Conservation (phyloP, 192 early-diverging fungal genomes). For the Chytriomyces confervae region DNA sequence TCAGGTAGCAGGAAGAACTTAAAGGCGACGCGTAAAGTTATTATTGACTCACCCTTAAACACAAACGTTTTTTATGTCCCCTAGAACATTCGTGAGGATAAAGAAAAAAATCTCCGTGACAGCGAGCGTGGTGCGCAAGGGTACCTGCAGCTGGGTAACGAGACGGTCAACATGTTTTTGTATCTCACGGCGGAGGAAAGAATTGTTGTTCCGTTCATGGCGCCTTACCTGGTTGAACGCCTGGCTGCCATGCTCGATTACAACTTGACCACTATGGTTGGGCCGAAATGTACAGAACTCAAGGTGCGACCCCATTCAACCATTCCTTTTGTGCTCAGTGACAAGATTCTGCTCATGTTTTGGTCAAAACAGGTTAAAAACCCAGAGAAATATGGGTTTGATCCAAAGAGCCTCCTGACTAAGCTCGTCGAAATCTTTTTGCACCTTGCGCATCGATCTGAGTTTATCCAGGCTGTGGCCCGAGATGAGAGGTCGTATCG, state of each 20-base stretch:
- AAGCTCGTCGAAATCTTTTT: conserved; percentile 87
- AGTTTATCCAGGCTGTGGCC: conserved; percentile 84
- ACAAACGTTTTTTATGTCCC: neutral
- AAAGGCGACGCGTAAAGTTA: neutral
- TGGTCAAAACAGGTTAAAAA: conserved; percentile 66
- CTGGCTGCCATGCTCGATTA: conserved; percentile 98
- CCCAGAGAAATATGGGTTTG: conserved; percentile 88
- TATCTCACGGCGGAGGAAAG: conserved; percentile 75
- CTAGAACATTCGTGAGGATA: conserved; percentile 66
- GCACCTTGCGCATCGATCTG: conserved; percentile 64
- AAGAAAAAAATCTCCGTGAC: conserved; percentile 58
- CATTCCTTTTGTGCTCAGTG: neutral
- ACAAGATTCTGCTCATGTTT: conserved; percentile 15
- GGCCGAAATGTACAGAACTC: conserved; percentile 87
- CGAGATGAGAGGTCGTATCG: conserved; percentile 85
- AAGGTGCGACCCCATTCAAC: conserved; percentile 63
- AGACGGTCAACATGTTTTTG: conserved; percentile 91
- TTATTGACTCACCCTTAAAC: neutral
- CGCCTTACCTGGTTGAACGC: conserved; percentile 85
- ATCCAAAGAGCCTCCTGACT: conserved; percentile 79
- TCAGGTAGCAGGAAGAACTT: conserved; percentile 41
- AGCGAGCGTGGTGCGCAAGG: conserved; percentile 86
- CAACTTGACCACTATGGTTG: conserved; percentile 87
- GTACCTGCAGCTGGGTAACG: conserved; percentile 85
- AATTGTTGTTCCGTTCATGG: conserved; percentile 85